phyloP scores from a whole-genome alignment of 345 rosid species.

The Carallia pectinifolia region DNA sequence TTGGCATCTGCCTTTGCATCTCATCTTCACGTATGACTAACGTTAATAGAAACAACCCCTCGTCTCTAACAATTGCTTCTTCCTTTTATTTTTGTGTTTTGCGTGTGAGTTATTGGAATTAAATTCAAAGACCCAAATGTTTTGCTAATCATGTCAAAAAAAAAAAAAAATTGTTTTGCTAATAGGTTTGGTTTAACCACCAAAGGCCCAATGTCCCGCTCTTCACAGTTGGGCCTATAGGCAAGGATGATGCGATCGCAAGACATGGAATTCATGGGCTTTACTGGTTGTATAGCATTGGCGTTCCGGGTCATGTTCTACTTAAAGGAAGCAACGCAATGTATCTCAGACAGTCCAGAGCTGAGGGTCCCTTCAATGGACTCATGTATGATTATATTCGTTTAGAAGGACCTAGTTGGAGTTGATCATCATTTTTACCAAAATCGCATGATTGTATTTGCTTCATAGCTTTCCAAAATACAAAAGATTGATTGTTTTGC shows the following conservation, averaged over 20 bases:
- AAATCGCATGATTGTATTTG: no score
- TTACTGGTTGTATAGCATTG: conserved; percentile 54
- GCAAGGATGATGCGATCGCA: conserved; percentile 73
- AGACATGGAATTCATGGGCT: conserved; percentile 88
- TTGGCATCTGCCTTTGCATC: conserved; percentile 60
- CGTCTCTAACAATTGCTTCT: not conserved
- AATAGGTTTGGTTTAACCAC: conserved; percentile 56
- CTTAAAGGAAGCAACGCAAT: conserved; percentile 46
- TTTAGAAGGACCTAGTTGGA: conserved; percentile 54
- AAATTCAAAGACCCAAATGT: not conserved
- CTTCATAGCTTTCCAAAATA: no score
- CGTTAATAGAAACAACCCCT: not conserved
- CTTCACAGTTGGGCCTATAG: conserved; percentile 49
- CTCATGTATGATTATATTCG: conserved; percentile 87
- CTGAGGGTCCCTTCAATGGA: conserved; percentile 37
- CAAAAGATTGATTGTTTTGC: no score
- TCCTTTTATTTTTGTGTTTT: no score
- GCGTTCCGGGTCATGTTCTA: conserved; percentile 38
- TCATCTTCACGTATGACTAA: conserved; percentile 37
- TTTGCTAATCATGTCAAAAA: no score
- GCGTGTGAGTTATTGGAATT: not conserved
- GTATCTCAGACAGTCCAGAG: conserved; percentile 55
- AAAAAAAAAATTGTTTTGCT: not conserved
- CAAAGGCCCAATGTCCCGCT: conserved; percentile 15
- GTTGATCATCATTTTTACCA: no score